Evolutionary conservation across 352 stramenopile genomes (phyloP), one percentile per base, ranked within the genome.

Genomic region (Phytophthora melonis): DNA sequence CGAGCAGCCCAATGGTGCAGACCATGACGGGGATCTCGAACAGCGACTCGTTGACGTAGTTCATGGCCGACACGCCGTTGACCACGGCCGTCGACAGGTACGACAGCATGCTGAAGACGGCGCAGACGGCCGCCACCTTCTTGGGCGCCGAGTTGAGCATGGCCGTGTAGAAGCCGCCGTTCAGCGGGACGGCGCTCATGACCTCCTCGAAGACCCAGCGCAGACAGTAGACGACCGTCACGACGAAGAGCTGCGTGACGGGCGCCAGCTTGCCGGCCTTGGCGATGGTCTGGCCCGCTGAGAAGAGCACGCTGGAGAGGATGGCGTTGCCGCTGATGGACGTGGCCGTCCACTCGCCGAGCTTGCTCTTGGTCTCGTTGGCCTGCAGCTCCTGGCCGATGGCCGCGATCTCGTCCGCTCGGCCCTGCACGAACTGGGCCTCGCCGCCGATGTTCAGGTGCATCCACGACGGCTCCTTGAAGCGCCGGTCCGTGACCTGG

Each of bases 311-410:
- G 65, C 88, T 97, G 32, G 84, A 93, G 5, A 97, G 75, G 75
- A 98, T 97, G 49, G 97, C 92, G 74, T 98, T 98, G 23, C 93
- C 93, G 62, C 86, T 96, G 73, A 98, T 97, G 16, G 90, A 89
- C 2, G 93, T 98, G 16, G 93, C 80, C 7, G 81, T 80, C 80
- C 90, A 95, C 78, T 97, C 82, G 14, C 80, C 74, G 19, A 97
- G 74, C 66, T 79, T 77, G 43, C 86, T 79, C 39, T 74, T 73
- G 2, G 19, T 73, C 27, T 58, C 56, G 18, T 72, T 64, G 19
- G 30, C 21, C 56, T 82, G 30, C 13, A 86, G 63, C 52, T 79
- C 63, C 6, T 79, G 25, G 16, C 57, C 47, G 56, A 88, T 80
- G 19, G 58, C 71, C 21, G 60, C 61, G 49, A 91, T 70, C 25